phyloP scores from a whole-genome alignment of 2,329 filamentous ascomycete genomes.

The Aspergillus quadricinctus region DNA sequence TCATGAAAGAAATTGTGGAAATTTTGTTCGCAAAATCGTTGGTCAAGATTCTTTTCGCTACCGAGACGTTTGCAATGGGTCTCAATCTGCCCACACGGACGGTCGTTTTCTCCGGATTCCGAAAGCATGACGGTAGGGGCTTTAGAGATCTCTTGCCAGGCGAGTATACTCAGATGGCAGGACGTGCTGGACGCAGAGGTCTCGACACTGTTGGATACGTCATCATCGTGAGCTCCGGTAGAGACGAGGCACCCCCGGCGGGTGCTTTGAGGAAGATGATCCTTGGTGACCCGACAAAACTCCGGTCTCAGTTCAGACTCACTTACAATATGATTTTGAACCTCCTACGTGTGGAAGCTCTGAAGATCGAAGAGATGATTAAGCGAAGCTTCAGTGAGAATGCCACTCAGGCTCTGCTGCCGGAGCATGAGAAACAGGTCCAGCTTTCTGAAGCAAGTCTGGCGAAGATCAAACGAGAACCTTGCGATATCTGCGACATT shows the following conservation, averaged over 20 bases:
- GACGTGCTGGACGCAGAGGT: constrained; percentile 85
- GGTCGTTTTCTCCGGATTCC: constrained; percentile 94
- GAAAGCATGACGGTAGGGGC: constrained; percentile 89
- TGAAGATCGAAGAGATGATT: constrained; percentile 99
- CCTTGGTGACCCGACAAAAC: constrained; percentile 87
- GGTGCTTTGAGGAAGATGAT: constrained; percentile 87
- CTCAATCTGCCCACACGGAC: constrained; percentile 92
- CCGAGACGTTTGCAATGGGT: constrained; percentile 98
- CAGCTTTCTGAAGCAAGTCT: constrained; percentile 88
- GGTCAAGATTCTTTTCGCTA: constrained; percentile 95
- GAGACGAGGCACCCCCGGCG: constrained; percentile 83
- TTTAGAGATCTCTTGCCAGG: constrained; percentile 90
- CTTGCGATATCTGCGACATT: constrained; percentile 75
- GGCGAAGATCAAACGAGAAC: constrained; percentile 80
- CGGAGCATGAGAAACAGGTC: constrained; percentile 93
- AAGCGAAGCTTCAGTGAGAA: constrained; percentile 99
- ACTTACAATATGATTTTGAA: constrained; percentile 99
- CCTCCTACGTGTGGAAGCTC: constrained; percentile 83
- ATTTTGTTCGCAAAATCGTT: constrained; percentile 92
- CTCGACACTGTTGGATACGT: constrained; percentile 90
- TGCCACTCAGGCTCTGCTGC: constrained; percentile 87
- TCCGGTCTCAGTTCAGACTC: constrained; percentile 90
- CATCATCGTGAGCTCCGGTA: constrained; percentile 78
- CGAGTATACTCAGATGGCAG: constrained; percentile 98
- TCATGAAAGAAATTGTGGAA: constrained; percentile 96